These are phyloP conservation scores for Acanthochlamys bracteata DNA, from an alignment of 106 monocot genomes.

Conservation along the genomic window DNA sequence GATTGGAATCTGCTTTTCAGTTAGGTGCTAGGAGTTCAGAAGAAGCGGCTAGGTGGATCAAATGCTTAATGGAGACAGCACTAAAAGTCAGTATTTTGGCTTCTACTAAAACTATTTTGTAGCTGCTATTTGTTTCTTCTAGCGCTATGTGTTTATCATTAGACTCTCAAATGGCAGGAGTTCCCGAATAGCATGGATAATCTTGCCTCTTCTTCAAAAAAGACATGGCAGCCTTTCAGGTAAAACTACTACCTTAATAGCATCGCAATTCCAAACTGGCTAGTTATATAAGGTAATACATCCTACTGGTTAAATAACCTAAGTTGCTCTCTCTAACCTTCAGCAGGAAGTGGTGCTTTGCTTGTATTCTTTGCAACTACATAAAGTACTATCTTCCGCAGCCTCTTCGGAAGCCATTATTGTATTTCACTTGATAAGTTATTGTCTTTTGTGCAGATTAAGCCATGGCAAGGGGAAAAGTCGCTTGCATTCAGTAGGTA, in stretches of 20 bases:
- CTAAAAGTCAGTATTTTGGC: slow-evolving; percentile 26
- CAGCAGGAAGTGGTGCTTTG: too few relatives aligned
- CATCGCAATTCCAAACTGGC: too few relatives aligned
- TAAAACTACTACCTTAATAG: too few relatives aligned
- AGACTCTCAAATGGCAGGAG: slow-evolving; percentile 27
- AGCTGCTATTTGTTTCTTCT: too few relatives aligned
- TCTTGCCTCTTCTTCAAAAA: slow-evolving; percentile 27
- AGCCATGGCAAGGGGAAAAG: slow-evolving; percentile 24
- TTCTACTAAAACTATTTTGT: neutral
- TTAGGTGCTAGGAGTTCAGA: slow-evolving; percentile 96
- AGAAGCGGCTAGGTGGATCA: slow-evolving; percentile 80
- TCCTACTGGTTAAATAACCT: too few relatives aligned
- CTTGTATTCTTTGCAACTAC: too few relatives aligned
- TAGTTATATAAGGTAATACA: too few relatives aligned
- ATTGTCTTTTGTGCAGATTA: slow-evolving; percentile 17
- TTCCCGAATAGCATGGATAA: slow-evolving; percentile 38
- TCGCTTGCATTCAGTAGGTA: slow-evolving; percentile 58
- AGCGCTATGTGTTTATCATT: neutral
- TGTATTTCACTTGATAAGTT: neutral
- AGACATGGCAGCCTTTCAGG: slow-evolving; percentile 58
- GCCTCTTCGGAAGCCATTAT: neutral
- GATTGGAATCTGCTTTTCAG: slow-evolving; percentile 12
- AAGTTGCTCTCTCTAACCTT: too few relatives aligned
- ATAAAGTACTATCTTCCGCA: neutral
- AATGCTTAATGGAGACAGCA: slow-evolving; percentile 48